These are phyloP conservation scores for Yamadazyma membranifaciens DNA, from an alignment of 1,139 yeast species.

Conservation along the genomic window DNA sequence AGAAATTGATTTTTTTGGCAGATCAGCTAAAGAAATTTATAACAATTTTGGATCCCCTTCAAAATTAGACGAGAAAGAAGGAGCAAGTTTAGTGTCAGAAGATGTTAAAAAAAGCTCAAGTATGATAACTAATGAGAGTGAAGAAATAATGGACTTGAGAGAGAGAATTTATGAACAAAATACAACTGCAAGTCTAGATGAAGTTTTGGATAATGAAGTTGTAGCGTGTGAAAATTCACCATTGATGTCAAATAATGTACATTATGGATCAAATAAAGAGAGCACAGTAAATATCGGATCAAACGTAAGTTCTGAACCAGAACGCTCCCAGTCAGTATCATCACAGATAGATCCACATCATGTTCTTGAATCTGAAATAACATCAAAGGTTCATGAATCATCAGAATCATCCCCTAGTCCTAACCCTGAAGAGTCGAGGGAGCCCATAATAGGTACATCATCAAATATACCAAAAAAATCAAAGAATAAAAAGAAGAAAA, in stretches of 20 bases:
- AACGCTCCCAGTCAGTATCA: neutral
- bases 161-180: conserved; percentile 36
- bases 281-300: too few species aligned
- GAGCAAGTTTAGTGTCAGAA: conserved; percentile 15
- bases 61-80: conserved; percentile 13
- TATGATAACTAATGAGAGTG: conserved; percentile 34
- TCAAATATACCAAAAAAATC: neutral
- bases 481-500: conserved; percentile 5
- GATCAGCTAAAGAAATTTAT: conserved; percentile 23
- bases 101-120: conserved; percentile 17
- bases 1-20: conserved; percentile 65
- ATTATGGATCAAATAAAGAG: conserved; percentile 3
- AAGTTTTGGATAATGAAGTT: conserved; percentile 2
- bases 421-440: too few species aligned
- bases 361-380: neutral
- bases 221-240: conserved; percentile 2
- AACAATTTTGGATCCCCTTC: conserved; percentile 24
- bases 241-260: conserved; percentile 1
- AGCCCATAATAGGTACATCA: neutral
- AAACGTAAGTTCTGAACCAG: neutral
- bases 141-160: conserved; percentile 40
- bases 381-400: neutral
- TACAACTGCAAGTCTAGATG: conserved; percentile 6
- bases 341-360: neutral
- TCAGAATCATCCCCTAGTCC: neutral